These are phyloP conservation scores for Trichaptum fuscoviolaceum DNA, from an alignment of 768 basidiomycete species.

Conservation along the genomic window DNA sequence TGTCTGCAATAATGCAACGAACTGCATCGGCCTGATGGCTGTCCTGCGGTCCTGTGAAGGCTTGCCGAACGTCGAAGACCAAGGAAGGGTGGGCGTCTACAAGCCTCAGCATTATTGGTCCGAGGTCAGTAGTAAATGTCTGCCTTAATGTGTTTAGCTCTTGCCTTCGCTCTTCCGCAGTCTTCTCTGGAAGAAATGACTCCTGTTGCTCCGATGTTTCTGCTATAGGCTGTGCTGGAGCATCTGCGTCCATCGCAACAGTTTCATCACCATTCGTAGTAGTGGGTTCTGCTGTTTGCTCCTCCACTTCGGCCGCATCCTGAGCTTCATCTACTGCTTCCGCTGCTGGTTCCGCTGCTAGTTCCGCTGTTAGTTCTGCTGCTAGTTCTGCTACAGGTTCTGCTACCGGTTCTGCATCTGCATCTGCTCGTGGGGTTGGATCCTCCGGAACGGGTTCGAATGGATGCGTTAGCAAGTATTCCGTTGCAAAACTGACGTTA, in stretches of 20 bases:
- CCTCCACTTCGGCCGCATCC: conserved; percentile 4
- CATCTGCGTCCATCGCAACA: conserved; percentile 24
- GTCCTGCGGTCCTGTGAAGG: conserved; percentile 64
- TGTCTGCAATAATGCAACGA: conserved; percentile 68
- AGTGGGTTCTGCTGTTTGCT: conserved; percentile 7
- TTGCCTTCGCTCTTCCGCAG: conserved; percentile 56
- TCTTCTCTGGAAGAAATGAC: conserved; percentile 34
- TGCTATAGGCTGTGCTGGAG: conserved; percentile 18
- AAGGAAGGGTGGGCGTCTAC: conserved; percentile 85
- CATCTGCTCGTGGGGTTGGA: conserved; percentile 38
- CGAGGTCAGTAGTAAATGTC: conserved; percentile 57
- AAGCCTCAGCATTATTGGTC: conserved; percentile 65
- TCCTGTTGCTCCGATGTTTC: conserved; percentile 26
- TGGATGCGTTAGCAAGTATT: conserved; percentile 78
- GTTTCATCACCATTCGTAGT: conserved; percentile 21
- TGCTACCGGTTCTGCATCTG: conserved; percentile 21
- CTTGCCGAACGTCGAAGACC: conserved; percentile 81
- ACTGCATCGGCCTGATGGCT: conserved; percentile 62
- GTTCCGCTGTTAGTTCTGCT: conserved; percentile 12
- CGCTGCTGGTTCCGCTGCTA: conserved; percentile 13
- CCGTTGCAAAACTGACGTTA: conserved; percentile 84
- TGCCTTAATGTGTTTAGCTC: conserved; percentile 65
- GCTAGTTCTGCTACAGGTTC: conserved; percentile 19
- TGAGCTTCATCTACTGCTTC: conserved; percentile 14
- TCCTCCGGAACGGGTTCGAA: conserved; percentile 65